Percentiles rank a stretch among this genome's conserved stretches.
Evolutionary conservation across 139 green algal genomes (phyloP).

Genomic region (Chlorella sp.): DNA sequence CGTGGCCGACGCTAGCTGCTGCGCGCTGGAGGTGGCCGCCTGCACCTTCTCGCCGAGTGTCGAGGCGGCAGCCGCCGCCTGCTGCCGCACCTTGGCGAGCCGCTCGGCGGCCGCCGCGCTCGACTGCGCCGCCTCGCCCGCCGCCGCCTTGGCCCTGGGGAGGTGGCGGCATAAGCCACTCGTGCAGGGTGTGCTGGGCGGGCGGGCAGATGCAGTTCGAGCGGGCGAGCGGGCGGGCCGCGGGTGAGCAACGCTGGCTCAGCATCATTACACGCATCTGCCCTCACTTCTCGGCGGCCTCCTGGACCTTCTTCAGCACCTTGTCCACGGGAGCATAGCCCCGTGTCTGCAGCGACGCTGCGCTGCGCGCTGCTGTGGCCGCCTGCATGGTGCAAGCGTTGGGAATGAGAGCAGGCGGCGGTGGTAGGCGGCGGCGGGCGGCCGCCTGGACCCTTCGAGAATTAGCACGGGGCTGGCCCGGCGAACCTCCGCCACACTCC

Average conservation of each 20-base stretch:
- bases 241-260: neutral
- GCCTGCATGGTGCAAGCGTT: too few species aligned
- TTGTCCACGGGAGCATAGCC: slow-evolving; percentile 25
- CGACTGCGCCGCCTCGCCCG: slow-evolving; percentile 1
- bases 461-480: too few species aligned
- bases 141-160: slow-evolving; percentile 20
- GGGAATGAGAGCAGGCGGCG: too few species aligned
- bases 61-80: slow-evolving; percentile 18
- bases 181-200: neutral
- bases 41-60: slow-evolving; percentile 13
- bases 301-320: slow-evolving; percentile 11
- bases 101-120: neutral
- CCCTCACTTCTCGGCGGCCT: slow-evolving; percentile 18
- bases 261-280: neutral
- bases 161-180: neutral
- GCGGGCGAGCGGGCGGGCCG: neutral
- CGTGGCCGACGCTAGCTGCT: slow-evolving; percentile 27
- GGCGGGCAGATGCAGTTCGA: neutral
- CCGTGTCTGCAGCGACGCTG: slow-evolving; percentile 18
- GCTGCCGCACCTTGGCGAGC: slow-evolving; percentile 20
- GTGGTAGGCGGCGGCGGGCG: too few species aligned
- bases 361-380: too few species aligned
- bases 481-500: too few species aligned
- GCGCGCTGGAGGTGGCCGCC: slow-evolving; percentile 18
- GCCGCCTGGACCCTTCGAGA: too few species aligned